phyloP scores from a whole-genome alignment of 805 yeast species.

The Lipomyces yamanashiensis region DNA sequence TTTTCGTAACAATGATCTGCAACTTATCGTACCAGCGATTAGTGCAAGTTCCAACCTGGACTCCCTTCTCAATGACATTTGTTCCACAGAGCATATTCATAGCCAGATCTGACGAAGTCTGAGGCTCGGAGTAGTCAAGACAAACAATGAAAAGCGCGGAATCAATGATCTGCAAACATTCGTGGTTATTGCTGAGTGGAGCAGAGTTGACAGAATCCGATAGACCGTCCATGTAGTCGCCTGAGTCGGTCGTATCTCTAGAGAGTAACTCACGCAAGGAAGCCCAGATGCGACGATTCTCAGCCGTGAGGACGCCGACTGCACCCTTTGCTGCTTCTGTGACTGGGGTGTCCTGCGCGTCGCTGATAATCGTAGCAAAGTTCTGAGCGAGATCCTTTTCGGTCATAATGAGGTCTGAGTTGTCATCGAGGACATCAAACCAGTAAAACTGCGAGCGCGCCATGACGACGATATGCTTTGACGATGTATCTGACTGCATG shows the following conservation, averaged over 20 bases:
- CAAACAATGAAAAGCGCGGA: conserved; percentile 82
- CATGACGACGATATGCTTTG: conserved; percentile 81
- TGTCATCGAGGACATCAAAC: conserved; percentile 85
- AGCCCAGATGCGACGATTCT: conserved; percentile 88
- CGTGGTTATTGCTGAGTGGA: conserved; percentile 55
- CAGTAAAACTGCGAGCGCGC: conserved; percentile 90
- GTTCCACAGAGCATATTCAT: conserved; percentile 89
- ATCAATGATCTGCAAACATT: conserved; percentile 76
- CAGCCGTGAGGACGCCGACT: conserved; percentile 89
- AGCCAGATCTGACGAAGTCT: conserved; percentile 62
- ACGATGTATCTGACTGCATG: conserved; percentile 75
- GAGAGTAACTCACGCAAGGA: conserved; percentile 60
- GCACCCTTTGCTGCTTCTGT: conserved; percentile 73
- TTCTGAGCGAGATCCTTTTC: conserved; percentile 78
- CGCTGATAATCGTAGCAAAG: conserved; percentile 74
- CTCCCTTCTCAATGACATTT: conserved; percentile 76
- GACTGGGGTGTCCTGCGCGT: conserved; percentile 58
- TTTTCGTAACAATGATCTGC: conserved; percentile 82
- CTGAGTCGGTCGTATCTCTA: conserved; percentile 38
- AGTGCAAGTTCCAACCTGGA: conserved; percentile 92
- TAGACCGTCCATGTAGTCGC: background rate
- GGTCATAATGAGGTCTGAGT: conserved; percentile 70
- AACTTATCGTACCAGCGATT: conserved; percentile 94
- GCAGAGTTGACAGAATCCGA: background rate
- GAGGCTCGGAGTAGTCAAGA: conserved; percentile 74